A percentile compares a stretch with the other conserved stretches of the same genome.
phyloP scores from a whole-genome alignment of 495 filamentous ascomycete species.

The Xylaria scruposa region DNA sequence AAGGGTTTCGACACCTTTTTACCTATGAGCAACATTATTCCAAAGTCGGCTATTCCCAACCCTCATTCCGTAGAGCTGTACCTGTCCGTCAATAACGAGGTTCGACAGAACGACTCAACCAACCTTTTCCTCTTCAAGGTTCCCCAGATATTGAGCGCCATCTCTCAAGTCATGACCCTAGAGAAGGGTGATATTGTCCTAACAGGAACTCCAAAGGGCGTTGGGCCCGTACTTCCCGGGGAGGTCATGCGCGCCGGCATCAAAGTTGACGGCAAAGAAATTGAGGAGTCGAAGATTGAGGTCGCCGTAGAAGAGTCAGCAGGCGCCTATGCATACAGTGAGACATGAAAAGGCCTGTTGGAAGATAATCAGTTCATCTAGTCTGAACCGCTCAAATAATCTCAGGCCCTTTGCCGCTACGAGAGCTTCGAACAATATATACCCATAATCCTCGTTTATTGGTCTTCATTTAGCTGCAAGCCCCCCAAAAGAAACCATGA shows the following conservation, averaged over 20 bases:
- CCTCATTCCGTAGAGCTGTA: constrained; percentile 88
- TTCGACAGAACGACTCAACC: constrained; percentile 83
- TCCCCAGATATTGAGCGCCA: constrained; percentile 85
- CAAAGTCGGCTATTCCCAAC: constrained; percentile 78
- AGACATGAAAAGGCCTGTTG: constrained; percentile 55
- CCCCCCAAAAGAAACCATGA: background rate
- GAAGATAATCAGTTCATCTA: background rate
- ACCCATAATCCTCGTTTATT: background rate
- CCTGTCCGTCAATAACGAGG: constrained; percentile 76
- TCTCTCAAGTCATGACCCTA: constrained; percentile 91
- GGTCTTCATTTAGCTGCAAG: background rate
- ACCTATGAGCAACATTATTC: constrained; percentile 79
- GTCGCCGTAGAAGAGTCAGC: constrained; percentile 76
- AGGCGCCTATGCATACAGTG: constrained; percentile 61
- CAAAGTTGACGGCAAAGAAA: constrained; percentile 78
- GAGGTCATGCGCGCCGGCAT: constrained; percentile 91
- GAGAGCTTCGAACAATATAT: constrained; percentile 1
- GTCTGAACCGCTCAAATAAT: background rate
- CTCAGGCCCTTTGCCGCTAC: background rate
- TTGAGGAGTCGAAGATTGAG: constrained; percentile 86
- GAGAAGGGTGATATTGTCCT: constrained; percentile 91
- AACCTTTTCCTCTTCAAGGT: constrained; percentile 91
- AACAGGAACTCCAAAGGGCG: constrained; percentile 96
- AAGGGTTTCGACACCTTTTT: constrained; percentile 99
- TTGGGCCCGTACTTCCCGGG: constrained; percentile 82